Evolutionary conservation across 306 rosid genomes (phyloP), one percentile per base, ranked within the genome.

Genomic region (Cucumis melo): DNA sequence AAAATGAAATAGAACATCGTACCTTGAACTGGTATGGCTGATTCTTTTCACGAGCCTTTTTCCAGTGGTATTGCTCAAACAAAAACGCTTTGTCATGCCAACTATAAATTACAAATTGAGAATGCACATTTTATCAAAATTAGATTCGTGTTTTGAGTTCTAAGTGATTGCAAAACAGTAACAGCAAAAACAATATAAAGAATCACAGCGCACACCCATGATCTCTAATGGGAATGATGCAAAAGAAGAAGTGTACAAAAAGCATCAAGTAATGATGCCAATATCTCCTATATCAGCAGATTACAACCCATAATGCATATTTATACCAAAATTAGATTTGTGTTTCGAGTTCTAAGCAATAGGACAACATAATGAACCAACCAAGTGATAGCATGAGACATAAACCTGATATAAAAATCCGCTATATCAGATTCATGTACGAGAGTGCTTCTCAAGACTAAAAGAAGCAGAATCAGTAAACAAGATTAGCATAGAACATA

Each of bases 21-120:
- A 91, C 98, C 96, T 17, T 50, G 83, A 83, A 85, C 54, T 90
- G 78, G 62, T 91, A 90, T 2, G 88, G 91, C 83, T 94, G 79
- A 24, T 88, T 88, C 87, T 87, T 91, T 83, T 81, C 75, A 89
- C 19, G 73, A 24, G 98, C 97, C 78, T 78, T 82, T 71, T 87
- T 88, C 98, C 98, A 94, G 84, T 94, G 97, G 80, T 91, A 87
- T 54, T 90, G 98, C 84, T 91, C 98, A 72, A 67, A 90, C 53
- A 90, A 48, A 87, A 94, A 80, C 36, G 87, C 96, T 79, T 81
- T 91, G 81, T 94, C 97, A 81, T 94, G 98, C 94, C 91, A 94
- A 78, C 98, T 91, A 92, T 84, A 77, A 23, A 56, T 76, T 91
- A 91, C 84, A 77, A 21, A 56, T 42, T 51, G 67, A 56, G 78